phyloP scores from a whole-genome alignment of 2,329 filamentous ascomycete species.

The Atkinsonella hypoxylon region DNA sequence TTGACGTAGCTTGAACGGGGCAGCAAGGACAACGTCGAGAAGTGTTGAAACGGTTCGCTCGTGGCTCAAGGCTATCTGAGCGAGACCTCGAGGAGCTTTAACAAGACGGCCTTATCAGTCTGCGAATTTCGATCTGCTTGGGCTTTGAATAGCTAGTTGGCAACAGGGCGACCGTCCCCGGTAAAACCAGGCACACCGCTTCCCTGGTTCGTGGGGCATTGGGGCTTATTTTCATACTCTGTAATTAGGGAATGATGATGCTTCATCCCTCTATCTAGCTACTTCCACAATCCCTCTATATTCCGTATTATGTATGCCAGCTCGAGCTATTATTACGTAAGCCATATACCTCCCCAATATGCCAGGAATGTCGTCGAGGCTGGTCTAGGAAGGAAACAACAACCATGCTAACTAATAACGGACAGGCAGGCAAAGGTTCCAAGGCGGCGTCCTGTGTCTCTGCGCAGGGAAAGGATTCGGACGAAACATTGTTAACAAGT shows the following conservation, averaged over 20 bases:
- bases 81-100: not conserved
- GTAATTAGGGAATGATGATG: no score
- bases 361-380: constrained; percentile 2
- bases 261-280: no score
- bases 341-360: no score
- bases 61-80: not conserved
- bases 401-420: not conserved
- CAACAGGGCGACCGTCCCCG: not conserved
- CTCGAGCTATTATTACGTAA: no score
- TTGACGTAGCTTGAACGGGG: not conserved
- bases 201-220: not conserved
- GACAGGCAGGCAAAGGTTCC: not conserved
- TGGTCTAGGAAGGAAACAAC: not conserved
- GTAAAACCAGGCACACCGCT: not conserved
- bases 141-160: not conserved
- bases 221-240: no score
- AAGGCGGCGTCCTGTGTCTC: not conserved
- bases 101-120: not conserved
- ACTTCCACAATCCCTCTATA: no score
- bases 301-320: no score
- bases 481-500: not conserved
- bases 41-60: not conserved
- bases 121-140: not conserved
- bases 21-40: not conserved
- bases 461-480: not conserved